Base-by-base conservation (phyloP, 306 rosid species). In the Quercus cerris region DNA sequence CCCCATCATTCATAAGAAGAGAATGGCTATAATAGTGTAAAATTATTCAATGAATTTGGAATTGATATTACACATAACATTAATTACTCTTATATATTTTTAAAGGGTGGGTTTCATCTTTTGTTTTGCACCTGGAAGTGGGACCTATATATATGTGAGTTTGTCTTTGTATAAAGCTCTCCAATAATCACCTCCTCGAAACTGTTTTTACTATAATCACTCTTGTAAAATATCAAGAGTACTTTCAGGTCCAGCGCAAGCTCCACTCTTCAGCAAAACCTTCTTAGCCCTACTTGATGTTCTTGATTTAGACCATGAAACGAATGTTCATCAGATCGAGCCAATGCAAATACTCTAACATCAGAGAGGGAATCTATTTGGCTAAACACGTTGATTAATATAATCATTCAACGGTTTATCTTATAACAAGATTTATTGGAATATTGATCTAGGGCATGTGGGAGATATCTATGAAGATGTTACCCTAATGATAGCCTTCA, bases 171-270 rank as follows among this genome's bases (percentile, higher is more conserved):
- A 62, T 62, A 25, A 62, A 62, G 19, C 51, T 51, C 74, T 77
- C 70, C 57, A 52, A 67, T 71, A 17, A 76, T 79, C 46, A 67
- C 78, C 57, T 64, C 49, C 78, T 75, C 58, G 62, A 51, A 52
- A 75, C 17, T 27, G 54, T 56, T 68, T 17, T 68, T 30, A 51
- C 67, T 73, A 30, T 61, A 58, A 56, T 57, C 56, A 28, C 15
- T 23, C 38, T 31, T 11, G 6, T 27, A 11, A 8, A 12, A 23
- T 25, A 62, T 61, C 8, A 10, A 20, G 13, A 27, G 23, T 20
- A 41, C 12, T 41, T 41, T 41, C 46, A 2, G 7, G 46, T 22
- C 66, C 5, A 59, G 20, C 1, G 25, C 66, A 59, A 9, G 66
- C 31, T 59, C 66, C 30, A 22, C 30, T 23, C 17, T 3, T 61